A percentile compares a stretch with the other conserved stretches of the same genome.
Evolutionary conservation across 2,329 filamentous ascomycete species (phyloP).

Genomic region (Ophiognomonia clavigignenti-juglandacearum): DNA sequence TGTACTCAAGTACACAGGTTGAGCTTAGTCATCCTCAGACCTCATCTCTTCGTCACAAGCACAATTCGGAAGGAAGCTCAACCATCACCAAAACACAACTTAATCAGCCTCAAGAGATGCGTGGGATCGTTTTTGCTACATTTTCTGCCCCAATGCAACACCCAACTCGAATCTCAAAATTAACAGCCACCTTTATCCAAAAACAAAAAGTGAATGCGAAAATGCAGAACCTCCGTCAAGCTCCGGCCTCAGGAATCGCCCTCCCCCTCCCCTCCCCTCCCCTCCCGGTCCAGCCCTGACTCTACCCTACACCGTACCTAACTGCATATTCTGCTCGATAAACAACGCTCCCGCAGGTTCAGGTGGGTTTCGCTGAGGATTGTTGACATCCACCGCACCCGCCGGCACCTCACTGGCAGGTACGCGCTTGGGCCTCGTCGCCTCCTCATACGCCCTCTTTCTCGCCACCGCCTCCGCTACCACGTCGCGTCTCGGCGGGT

Average conservation of each 20-base stretch:
- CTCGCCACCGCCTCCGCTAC: neutral
- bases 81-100: too few species aligned
- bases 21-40: too few species aligned
- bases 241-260: too few species aligned
- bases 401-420: neutral
- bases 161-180: neutral
- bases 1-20: too few species aligned
- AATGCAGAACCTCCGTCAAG: too few species aligned
- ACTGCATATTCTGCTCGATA: neutral
- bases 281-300: too few species aligned
- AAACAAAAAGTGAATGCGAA: neutral
- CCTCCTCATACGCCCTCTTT: neutral
- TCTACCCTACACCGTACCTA: too few species aligned
- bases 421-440: neutral
- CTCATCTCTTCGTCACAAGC: too few species aligned
- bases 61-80: too few species aligned
- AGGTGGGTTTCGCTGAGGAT: too few species aligned
- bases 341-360: neutral
- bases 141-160: neutral
- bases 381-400: neutral
- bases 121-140: neutral
- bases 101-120: neutral
- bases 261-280: too few species aligned
- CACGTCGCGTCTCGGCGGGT: slow-evolving; percentile 2
- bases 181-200: too few species aligned